phyloP scores from a whole-genome alignment of 345 rosid genomes.

The Lepidium sativum region DNA sequence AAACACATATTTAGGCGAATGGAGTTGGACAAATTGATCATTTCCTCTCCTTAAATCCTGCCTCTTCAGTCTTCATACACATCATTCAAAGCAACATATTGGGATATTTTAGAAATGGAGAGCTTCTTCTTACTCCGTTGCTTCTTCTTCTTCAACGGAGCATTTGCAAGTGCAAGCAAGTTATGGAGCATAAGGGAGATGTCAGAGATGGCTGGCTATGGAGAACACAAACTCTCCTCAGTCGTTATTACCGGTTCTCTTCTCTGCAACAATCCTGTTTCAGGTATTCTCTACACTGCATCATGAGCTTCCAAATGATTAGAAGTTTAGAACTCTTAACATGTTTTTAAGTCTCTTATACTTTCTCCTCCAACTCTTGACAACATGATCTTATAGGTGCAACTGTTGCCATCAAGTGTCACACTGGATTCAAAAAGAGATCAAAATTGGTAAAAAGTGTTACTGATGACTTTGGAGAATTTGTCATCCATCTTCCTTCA shows the following conservation, averaged over 20 bases:
- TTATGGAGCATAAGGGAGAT: slow-evolving; percentile 28
- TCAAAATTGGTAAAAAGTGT: slow-evolving; percentile 20
- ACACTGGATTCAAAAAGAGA: slow-evolving; percentile 8
- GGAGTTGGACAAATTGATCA: neutral
- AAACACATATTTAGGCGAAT: neutral
- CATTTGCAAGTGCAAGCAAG: slow-evolving; percentile 26
- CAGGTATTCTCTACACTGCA: slow-evolving; percentile 13
- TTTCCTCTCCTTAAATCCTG: slow-evolving; percentile 9
- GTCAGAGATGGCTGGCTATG: slow-evolving; percentile 29
- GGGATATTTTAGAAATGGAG: neutral
- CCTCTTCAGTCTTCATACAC: slow-evolving; percentile 13
- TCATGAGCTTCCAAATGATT: no score
- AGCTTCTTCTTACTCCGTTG: slow-evolving; percentile 10
- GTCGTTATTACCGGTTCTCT: slow-evolving; percentile 27
- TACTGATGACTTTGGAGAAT: slow-evolving; percentile 28
- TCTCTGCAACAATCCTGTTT: slow-evolving; percentile 16
- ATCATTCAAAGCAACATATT: neutral
- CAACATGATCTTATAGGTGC: slow-evolving; percentile 15
- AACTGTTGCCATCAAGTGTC: slow-evolving; percentile 21
- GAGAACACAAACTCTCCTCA: slow-evolving; percentile 29
- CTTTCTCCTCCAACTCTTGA: neutral
- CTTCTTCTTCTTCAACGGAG: slow-evolving; percentile 20
- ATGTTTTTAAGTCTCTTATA: neutral
- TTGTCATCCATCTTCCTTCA: slow-evolving; percentile 29
- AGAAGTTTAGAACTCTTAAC: no score